phyloP scores from a whole-genome alignment of 768 basidiomycete genomes.

The Phylloporus sp. region DNA sequence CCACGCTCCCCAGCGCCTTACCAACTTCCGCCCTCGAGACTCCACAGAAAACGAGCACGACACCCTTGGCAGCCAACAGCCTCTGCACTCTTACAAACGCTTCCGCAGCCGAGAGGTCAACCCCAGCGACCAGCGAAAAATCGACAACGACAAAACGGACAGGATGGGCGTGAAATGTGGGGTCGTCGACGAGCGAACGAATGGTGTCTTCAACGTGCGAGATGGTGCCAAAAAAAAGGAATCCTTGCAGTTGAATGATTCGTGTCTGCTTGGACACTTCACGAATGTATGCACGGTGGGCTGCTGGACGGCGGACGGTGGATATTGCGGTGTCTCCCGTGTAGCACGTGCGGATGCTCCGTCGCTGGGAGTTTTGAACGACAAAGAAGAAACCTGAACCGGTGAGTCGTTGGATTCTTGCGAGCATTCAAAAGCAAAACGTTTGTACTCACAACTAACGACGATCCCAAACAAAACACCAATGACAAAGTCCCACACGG shows the following conservation, averaged over 20 bases:
- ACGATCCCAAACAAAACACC: constrained; percentile 91
- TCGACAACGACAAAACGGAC: constrained; percentile 90
- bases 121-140: constrained; percentile 76
- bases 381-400: constrained; percentile 86
- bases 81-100: constrained; percentile 91
- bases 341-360: constrained; percentile 79
- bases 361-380: constrained; percentile 83
- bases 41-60: constrained; percentile 88
- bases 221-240: constrained; percentile 93
- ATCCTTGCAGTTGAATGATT: constrained; percentile 86
- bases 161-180: constrained; percentile 66
- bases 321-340: constrained; percentile 83
- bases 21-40: constrained; percentile 61
- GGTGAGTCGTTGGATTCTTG: background rate
- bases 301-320: constrained; percentile 83
- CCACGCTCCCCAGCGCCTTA: constrained; percentile 71
- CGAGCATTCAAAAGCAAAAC: background rate
- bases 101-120: constrained; percentile 94
- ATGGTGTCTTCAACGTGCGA: constrained; percentile 85
- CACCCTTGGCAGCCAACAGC: constrained; percentile 65
- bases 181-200: constrained; percentile 63
- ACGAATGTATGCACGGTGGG: constrained; percentile 86
- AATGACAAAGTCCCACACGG: constrained; percentile 88
- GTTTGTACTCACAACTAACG: constrained; percentile 64
- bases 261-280: constrained; percentile 90